Evolutionary conservation across 2,329 filamentous ascomycete genomes (phyloP).

Genomic region (Cercospora zeae-maydis): DNA sequence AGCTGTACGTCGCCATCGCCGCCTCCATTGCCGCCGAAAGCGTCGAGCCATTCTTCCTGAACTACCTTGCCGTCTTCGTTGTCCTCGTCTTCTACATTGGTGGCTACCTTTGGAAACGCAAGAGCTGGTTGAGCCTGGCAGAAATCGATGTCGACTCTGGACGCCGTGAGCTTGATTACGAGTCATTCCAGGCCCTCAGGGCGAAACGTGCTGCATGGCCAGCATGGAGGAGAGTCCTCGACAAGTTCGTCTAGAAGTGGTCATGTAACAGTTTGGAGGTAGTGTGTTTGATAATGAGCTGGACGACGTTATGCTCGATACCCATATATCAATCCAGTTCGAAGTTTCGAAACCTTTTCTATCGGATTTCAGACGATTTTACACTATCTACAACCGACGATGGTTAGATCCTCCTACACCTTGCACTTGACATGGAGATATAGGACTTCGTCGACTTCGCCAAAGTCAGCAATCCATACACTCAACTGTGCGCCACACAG

Average conservation of each 20-base stretch:
- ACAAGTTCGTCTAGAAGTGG: constrained; percentile 27
- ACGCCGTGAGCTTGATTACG: constrained; percentile 63
- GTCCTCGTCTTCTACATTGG: constrained; percentile 53
- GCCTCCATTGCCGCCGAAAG: constrained; percentile 35
- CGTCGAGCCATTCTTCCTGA: constrained; percentile 48
- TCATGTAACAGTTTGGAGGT: neutral
- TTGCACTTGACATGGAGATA: neutral
- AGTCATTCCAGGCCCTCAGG: constrained; percentile 56
- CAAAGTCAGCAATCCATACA: neutral
- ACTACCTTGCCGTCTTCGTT: constrained; percentile 53
- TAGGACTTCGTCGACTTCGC: neutral
- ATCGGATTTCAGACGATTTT: neutral
- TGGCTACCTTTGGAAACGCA: constrained; percentile 62
- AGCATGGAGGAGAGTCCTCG: constrained; percentile 44
- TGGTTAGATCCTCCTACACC: neutral
- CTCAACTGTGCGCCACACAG: neutral
- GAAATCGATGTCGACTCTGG: constrained; percentile 67
- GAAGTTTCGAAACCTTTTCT: neutral
- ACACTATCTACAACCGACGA: neutral
- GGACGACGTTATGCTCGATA: neutral
- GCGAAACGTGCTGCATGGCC: constrained; percentile 52
- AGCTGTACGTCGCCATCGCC: constrained; percentile 51
- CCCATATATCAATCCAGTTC: neutral
- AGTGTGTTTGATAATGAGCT: neutral
- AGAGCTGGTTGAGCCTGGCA: constrained; percentile 55